Percentiles rank a stretch among this genome's conserved stretches.
Conservation (phyloP, 2,329 filamentous ascomycete species). For the Chrysosporium keratinophilum region DNA sequence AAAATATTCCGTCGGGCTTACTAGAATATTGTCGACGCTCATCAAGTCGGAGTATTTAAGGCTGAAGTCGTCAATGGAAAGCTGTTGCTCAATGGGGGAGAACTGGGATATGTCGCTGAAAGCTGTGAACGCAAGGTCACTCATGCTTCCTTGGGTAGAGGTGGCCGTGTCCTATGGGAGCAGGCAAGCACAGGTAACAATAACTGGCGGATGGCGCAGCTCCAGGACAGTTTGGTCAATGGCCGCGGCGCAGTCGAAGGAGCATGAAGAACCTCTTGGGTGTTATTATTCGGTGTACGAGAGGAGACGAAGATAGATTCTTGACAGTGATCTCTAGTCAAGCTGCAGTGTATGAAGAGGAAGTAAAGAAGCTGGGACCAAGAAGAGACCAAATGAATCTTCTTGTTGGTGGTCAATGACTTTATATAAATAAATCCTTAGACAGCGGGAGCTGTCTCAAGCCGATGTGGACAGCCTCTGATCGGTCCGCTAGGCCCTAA, state of each 20-base stretch:
- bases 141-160: not conserved
- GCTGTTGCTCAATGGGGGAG: not conserved
- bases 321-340: not conserved
- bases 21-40: slow-evolving; percentile 1
- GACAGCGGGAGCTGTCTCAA: not conserved
- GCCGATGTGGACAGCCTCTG: slow-evolving; percentile 3
- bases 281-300: not conserved
- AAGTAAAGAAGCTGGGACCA: not conserved
- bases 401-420: not conserved
- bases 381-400: not conserved
- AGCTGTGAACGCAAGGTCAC: slow-evolving; percentile 2
- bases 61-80: slow-evolving; percentile 1
- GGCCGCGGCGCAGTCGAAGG: slow-evolving; percentile 3
- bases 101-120: not conserved
- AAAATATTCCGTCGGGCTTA: not conserved
- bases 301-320: not conserved
- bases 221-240: not conserved
- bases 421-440: not conserved
- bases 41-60: not conserved
- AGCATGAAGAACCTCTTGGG: not conserved
- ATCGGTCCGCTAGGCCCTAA: slow-evolving; percentile 4
- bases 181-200: not conserved
- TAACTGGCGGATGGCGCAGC: slow-evolving; percentile 1
- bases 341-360: not conserved
- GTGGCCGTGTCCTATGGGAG: not conserved